These are phyloP conservation scores for Hemileccinum impolitum DNA, from an alignment of 768 basidiomycete genomes.

Conservation along the genomic window DNA sequence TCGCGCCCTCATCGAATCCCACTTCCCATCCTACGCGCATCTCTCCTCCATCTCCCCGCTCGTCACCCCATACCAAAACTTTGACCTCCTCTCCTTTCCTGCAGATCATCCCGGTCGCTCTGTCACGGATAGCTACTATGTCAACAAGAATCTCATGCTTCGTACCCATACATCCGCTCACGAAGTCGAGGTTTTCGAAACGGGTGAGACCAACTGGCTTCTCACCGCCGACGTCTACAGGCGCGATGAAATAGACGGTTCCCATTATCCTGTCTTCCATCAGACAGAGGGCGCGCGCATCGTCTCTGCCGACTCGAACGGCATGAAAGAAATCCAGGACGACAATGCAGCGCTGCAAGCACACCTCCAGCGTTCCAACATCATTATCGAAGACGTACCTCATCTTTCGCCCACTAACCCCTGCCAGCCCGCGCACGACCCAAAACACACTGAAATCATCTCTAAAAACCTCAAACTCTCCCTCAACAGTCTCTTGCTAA, in stretches of 20 bases:
- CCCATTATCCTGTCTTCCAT: conserved; percentile 97
- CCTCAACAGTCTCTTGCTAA: conserved; percentile 80
- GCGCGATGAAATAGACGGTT: conserved; percentile 95
- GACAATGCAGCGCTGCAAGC: conserved; percentile 65
- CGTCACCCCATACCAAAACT: conserved; percentile 89
- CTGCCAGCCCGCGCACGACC: conserved; percentile 74
- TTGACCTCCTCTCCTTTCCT: conserved; percentile 95
- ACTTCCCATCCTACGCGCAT: conserved; percentile 73
- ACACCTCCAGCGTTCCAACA: conserved; percentile 65
- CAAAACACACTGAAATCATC: conserved; percentile 65
- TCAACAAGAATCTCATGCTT: conserved; percentile 87
- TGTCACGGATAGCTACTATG: conserved; percentile 91
- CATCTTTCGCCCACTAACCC: conserved; percentile 75
- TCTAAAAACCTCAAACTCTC: conserved; percentile 86
- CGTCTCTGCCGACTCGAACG: conserved; percentile 56
- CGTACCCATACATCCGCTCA: conserved; percentile 99
- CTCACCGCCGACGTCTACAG: conserved; percentile 96
- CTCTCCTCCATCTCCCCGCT: conserved; percentile 80
- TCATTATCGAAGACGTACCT: conserved; percentile 85
- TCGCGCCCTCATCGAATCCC: conserved; percentile 76
- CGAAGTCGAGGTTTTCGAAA: conserved; percentile 86
- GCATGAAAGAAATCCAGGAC: conserved; percentile 60
- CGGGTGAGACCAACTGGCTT: conserved; percentile 79
- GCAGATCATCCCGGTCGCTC: conserved; percentile 90
- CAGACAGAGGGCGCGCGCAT: conserved; percentile 95